A percentile compares a stretch with the other conserved stretches of the same genome.
Evolutionary conservation across 257 asterid genomes (phyloP).

Genomic region (Nicotiana tomentosiformis): DNA sequence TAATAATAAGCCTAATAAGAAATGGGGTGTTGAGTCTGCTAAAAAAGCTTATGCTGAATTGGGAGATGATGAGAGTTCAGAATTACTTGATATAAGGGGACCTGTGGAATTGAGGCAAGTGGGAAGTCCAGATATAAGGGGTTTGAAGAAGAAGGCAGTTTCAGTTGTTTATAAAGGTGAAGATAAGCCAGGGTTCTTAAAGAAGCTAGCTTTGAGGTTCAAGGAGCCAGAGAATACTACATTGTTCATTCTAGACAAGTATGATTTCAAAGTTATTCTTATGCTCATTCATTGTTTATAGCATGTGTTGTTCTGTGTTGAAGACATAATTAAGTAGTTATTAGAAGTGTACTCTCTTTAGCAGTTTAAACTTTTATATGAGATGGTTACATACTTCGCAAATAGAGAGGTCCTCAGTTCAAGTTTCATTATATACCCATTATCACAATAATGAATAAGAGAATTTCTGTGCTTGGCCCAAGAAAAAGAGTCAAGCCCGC

Average conservation of each 20-base stretch:
- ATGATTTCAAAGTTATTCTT: constrained; percentile 24
- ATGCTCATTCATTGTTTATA: background rate
- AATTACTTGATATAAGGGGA: constrained; percentile 71
- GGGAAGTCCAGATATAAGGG: constrained; percentile 74
- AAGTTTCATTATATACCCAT: too few relatives aligned
- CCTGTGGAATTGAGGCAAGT: constrained; percentile 32
- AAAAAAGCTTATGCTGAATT: constrained; percentile 68
- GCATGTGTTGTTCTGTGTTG: background rate
- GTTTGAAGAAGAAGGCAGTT: constrained; percentile 74
- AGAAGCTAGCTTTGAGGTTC: constrained; percentile 61
- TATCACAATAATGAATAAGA: too few relatives aligned
- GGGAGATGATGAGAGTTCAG: constrained; percentile 59
- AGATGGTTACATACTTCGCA: too few relatives aligned
- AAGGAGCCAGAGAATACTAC: constrained; percentile 88
- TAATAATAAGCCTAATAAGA: constrained; percentile 49
- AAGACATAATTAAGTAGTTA: background rate
- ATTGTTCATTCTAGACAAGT: constrained; percentile 90
- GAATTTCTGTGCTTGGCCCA: too few relatives aligned
- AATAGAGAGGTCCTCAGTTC: too few relatives aligned
- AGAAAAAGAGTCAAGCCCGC: too few relatives aligned
- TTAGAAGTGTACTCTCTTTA: background rate
- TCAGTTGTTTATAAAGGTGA: constrained; percentile 60
- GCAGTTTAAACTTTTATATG: background rate
- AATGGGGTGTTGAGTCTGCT: constrained; percentile 85
- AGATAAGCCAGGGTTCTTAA: constrained; percentile 81